phyloP scores from a whole-genome alignment of 2,329 filamentous ascomycete species.

The Cryphonectria naterciae region DNA sequence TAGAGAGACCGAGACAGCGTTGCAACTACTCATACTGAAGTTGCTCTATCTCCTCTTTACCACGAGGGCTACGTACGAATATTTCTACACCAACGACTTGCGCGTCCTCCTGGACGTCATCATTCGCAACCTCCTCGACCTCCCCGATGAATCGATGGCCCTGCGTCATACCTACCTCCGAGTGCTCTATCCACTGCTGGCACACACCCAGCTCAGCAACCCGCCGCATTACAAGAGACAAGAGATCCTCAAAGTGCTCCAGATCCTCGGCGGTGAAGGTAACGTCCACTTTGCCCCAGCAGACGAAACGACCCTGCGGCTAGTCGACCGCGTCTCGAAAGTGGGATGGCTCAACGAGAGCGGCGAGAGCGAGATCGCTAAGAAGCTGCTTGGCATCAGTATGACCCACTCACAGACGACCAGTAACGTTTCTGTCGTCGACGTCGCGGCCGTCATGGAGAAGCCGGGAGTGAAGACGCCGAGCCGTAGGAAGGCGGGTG shows the following conservation, averaged over 20 bases:
- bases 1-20: slow-evolving; percentile 89
- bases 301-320: slow-evolving; percentile 77
- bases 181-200: slow-evolving; percentile 86
- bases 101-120: slow-evolving; percentile 94
- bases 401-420: slow-evolving; percentile 66
- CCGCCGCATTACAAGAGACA: slow-evolving; percentile 90
- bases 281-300: slow-evolving; percentile 78
- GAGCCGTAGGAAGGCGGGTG: slow-evolving; percentile 57
- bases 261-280: slow-evolving; percentile 68
- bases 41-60: slow-evolving; percentile 94
- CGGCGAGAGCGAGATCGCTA: slow-evolving; percentile 53
- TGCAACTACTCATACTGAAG: slow-evolving; percentile 96
- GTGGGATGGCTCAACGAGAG: slow-evolving; percentile 67
- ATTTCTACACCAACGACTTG: slow-evolving; percentile 98
- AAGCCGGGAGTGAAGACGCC: slow-evolving; percentile 83
- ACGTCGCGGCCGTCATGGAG: slow-evolving; percentile 79
- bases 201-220: slow-evolving; percentile 86
- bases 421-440: slow-evolving; percentile 75
- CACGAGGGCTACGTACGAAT: slow-evolving; percentile 88
- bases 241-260: slow-evolving; percentile 78
- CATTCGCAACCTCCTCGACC: slow-evolving; percentile 92
- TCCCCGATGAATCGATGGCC: slow-evolving; percentile 78
- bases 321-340: slow-evolving; percentile 74
- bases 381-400: slow-evolving; percentile 71
- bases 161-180: slow-evolving; percentile 93